Percentiles rank a stretch among this genome's conserved stretches.
These are phyloP conservation scores for Scenedesmus sp. DNA, from an alignment of 163 green algal species.

Conservation along the genomic window DNA sequence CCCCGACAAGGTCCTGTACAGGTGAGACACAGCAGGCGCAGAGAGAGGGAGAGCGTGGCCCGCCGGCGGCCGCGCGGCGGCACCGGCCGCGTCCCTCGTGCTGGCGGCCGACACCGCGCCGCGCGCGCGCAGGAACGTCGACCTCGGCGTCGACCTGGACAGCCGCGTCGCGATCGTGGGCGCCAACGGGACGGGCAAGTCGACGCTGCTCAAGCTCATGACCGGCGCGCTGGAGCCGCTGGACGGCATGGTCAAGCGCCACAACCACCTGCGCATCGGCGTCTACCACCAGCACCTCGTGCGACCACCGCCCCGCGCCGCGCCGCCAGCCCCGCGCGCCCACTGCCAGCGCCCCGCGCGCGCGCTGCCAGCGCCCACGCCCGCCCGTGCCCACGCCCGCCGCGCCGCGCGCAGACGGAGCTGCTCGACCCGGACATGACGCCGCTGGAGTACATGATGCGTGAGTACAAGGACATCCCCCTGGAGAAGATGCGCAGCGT, in stretches of 20 bases:
- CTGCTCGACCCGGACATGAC: slow-evolving; percentile 62
- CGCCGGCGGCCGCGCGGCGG: too few relatives aligned
- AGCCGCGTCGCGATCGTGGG: slow-evolving; percentile 87
- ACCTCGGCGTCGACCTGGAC: slow-evolving; percentile 93
- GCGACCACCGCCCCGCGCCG: background rate
- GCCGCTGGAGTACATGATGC: slow-evolving; percentile 69
- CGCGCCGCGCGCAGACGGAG: slow-evolving; percentile 49
- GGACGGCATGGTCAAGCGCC: slow-evolving; percentile 78
- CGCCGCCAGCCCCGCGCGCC: background rate
- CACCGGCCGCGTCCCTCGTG: background rate
- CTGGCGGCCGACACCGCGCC: too few relatives aligned
- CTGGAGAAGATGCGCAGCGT: slow-evolving; percentile 69
- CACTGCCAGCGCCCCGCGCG: background rate
- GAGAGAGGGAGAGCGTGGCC: too few relatives aligned
- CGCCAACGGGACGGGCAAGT: slow-evolving; percentile 87
- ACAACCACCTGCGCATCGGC: slow-evolving; percentile 80
- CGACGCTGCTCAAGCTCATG: slow-evolving; percentile 93
- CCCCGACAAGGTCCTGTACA: slow-evolving; percentile 74
- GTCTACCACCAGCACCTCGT: slow-evolving; percentile 82
- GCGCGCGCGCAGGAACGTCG: slow-evolving; percentile 70
- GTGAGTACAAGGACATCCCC: slow-evolving; percentile 61
- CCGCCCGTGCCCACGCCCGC: too few relatives aligned
- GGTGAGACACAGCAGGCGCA: background rate
- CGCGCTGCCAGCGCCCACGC: background rate
- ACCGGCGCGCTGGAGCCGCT: slow-evolving; percentile 75